These are phyloP conservation scores for Musa troglodytarum DNA, from an alignment of 176 grass and related monocot species.

Conservation along the genomic window DNA sequence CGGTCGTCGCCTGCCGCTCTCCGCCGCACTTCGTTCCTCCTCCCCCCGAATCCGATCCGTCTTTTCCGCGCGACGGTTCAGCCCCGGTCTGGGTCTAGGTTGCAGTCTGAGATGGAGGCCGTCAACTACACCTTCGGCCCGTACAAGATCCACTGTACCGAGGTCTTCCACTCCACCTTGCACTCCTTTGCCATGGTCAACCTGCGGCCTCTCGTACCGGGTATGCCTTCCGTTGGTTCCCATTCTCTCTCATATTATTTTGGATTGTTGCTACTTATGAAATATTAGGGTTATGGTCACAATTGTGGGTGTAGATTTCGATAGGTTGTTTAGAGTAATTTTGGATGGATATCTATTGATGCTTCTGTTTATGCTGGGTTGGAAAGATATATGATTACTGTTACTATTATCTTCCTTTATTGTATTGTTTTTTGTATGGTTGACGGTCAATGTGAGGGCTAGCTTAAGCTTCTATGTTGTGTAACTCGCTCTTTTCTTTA, in stretches of 20 bases:
- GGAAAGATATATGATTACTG: too few species aligned
- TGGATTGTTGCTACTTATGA: background rate
- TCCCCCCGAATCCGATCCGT: background rate
- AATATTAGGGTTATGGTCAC: background rate
- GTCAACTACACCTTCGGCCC: constrained; percentile 51
- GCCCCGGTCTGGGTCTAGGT: background rate
- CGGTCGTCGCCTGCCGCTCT: background rate
- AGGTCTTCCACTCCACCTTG: constrained; percentile 70
- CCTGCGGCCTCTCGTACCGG: constrained; percentile 63
- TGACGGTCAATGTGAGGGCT: too few species aligned
- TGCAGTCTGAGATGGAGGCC: background rate
- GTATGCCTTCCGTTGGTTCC: constrained; percentile 21
- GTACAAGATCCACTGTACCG: constrained; percentile 62
- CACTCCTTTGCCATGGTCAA: constrained; percentile 91
- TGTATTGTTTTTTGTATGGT: too few species aligned
- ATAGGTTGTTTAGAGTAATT: too few species aligned
- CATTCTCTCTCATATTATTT: background rate
- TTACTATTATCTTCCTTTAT: too few species aligned
- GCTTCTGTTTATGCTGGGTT: too few species aligned
- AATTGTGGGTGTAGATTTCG: background rate
- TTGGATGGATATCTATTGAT: too few species aligned
- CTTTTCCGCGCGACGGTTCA: background rate
- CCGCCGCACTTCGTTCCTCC: background rate
- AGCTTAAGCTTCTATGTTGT: too few species aligned
- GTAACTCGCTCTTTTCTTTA: too few species aligned